Base-by-base conservation (phyloP, 345 rosid species). In the Salix viminalis region DNA sequence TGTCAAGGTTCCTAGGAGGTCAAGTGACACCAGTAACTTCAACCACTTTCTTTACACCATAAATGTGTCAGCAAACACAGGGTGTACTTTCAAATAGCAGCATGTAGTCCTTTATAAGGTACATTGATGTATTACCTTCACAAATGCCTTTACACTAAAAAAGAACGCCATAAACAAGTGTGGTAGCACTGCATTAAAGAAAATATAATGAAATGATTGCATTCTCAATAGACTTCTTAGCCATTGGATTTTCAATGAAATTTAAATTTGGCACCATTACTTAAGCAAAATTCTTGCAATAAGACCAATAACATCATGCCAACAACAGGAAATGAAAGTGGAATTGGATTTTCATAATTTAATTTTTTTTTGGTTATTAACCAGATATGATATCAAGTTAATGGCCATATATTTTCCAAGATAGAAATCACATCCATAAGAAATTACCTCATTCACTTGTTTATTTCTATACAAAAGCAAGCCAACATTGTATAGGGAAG, bases 401-500 rank as follows among this genome's bases (percentile, higher is more conserved):
- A 46, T 46, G 52, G 18, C 6, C 69, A 32, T 1, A 30, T 76
- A 58, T 32, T 73, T 50, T 16, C 14, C 60, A 64, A 24, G 15
- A 73, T 64, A 10, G 44, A 76, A 76, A 42, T n/a, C 76, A 75
- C 2, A 54, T 67, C 52, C 26, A 52, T 61, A 39, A 28, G 50
- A 52, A 78, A 37, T 61, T 87, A 95, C 99, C 99, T 95, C 92
- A 77, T 85, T 79, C 73, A 86, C 42, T 82, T 82, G 88, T 76
- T 91, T 87, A 68, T 85, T 86, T 83, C 89, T 89, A 87, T 91
- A 88, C 80, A 93, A 81, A 80, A 82, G 77, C 28, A 90, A 76
- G 65, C 97, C 97, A 69, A 89, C 78, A 72, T 89, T 89, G 86
- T 90, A 86, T 48, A 95, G 91, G 36, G 89, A 84, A 58, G 80